Evolutionary conservation across 768 basidiomycete genomes (phyloP).

Genomic region (Polyporus arcularius): DNA sequence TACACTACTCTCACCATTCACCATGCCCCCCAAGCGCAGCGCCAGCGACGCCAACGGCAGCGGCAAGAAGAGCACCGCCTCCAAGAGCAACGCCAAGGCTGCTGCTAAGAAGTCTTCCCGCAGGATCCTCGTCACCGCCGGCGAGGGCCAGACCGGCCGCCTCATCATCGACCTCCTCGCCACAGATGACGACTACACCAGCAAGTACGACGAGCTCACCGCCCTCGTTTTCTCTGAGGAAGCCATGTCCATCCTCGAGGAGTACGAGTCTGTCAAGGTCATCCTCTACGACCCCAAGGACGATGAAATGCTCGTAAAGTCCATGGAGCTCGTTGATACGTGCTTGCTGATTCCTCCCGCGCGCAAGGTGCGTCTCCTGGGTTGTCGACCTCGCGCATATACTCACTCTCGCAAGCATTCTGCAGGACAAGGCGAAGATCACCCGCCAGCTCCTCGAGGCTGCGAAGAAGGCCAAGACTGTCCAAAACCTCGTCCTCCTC

Average conservation of each 20-base stretch:
- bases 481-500: constrained; percentile 28
- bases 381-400: not conserved
- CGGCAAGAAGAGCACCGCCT: not conserved
- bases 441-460: constrained; percentile 24
- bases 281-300: constrained; percentile 23
- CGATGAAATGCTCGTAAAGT: constrained; percentile 16
- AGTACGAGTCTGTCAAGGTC: constrained; percentile 20
- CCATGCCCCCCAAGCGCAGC: constrained; percentile 19
- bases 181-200: constrained; percentile 23
- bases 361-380: constrained; percentile 12
- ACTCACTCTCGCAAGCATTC: not conserved
- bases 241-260: constrained; percentile 15
- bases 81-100: not conserved
- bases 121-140: constrained; percentile 32
- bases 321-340: constrained; percentile 25
- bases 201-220: constrained; percentile 24
- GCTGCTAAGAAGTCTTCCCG: constrained; percentile 13
- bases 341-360: constrained; percentile 31
- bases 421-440: constrained; percentile 27
- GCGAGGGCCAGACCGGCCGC: constrained; percentile 34
- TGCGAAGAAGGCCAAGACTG: constrained; percentile 24
- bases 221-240: constrained; percentile 25
- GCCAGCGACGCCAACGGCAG: not conserved
- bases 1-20: not conserved
- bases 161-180: constrained; percentile 32